A percentile compares a stretch with the other conserved stretches of the same genome.
phyloP scores from a whole-genome alignment of 2,329 filamentous ascomycete genomes.

The Sporothrix luriei region DNA sequence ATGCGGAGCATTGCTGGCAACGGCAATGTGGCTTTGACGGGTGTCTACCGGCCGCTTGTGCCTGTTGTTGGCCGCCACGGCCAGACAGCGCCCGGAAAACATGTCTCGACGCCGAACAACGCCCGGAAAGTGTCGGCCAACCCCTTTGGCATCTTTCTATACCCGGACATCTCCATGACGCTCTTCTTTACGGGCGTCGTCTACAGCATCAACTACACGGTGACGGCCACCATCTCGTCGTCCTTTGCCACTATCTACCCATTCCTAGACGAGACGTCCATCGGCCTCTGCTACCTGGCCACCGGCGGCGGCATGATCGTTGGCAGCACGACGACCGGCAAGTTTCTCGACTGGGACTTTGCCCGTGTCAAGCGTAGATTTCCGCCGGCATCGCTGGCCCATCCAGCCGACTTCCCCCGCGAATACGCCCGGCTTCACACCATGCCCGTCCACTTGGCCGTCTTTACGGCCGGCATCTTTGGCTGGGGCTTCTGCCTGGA shows the following conservation, averaged over 20 bases:
- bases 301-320: conserved; percentile 42
- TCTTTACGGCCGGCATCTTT: conserved; percentile 38
- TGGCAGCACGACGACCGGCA: conserved; percentile 40
- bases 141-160: conserved; percentile 42
- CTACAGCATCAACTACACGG: conserved; percentile 44
- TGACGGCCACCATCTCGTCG: conserved; percentile 44
- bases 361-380: conserved; percentile 35
- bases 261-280: conserved; percentile 40
- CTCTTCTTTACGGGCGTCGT: conserved; percentile 43
- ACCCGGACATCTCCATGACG: conserved; percentile 41
- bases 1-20: conserved; percentile 40
- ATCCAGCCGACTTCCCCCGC: conserved; percentile 38
- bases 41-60: conserved; percentile 36
- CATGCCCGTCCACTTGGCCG: conserved; percentile 38
- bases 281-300: conserved; percentile 43
- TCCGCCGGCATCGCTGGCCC: neutral
- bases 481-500: conserved; percentile 41
- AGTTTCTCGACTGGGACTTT: conserved; percentile 42
- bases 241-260: conserved; percentile 40
- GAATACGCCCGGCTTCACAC: conserved; percentile 39
- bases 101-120: neutral
- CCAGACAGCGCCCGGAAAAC: neutral
- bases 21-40: conserved; percentile 36
- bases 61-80: conserved; percentile 35
- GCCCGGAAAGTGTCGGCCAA: conserved; percentile 34